phyloP scores from a whole-genome alignment of 2,329 filamentous ascomycete species.

The Pseudocercospora fuligena region DNA sequence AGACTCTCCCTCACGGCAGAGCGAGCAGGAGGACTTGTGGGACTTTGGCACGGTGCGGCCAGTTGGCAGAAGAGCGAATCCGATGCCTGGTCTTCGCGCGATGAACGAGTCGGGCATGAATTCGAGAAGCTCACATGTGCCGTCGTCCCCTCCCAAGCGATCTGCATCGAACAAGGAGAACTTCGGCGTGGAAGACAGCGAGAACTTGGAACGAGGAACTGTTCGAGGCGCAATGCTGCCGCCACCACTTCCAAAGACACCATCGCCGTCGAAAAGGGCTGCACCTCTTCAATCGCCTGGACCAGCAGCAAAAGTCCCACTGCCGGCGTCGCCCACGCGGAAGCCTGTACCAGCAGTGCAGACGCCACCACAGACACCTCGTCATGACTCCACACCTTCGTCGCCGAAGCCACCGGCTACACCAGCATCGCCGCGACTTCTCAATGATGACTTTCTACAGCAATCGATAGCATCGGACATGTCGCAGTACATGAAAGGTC shows the following conservation, averaged over 20 bases:
- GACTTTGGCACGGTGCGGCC: slow-evolving; percentile 96
- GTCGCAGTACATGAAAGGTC: slow-evolving; percentile 45
- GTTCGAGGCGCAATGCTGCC: slow-evolving; percentile 39
- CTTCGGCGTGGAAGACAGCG: slow-evolving; percentile 38
- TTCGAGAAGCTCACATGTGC: slow-evolving; percentile 58
- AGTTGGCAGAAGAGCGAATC: slow-evolving; percentile 61
- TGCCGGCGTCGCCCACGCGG: slow-evolving; percentile 54
- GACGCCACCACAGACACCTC: slow-evolving; percentile 40
- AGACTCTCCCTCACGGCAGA: slow-evolving; percentile 48
- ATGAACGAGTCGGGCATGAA: slow-evolving; percentile 86
- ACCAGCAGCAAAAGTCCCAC: slow-evolving; percentile 49
- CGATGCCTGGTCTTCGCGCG: slow-evolving; percentile 66
- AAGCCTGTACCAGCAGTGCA: slow-evolving; percentile 41
- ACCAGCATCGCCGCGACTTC: slow-evolving; percentile 38
- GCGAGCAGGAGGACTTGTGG: slow-evolving; percentile 86
- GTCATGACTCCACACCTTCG: slow-evolving; percentile 35
- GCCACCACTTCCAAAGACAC: slow-evolving; percentile 43
- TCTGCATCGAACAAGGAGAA: slow-evolving; percentile 44
- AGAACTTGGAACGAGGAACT: slow-evolving; percentile 37
- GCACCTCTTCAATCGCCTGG: slow-evolving; percentile 43
- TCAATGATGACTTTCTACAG: slow-evolving; percentile 55
- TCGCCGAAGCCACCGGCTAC: slow-evolving; percentile 40
- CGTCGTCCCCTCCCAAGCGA: slow-evolving; percentile 46
- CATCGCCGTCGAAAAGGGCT: slow-evolving; percentile 50
- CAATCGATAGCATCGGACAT: slow-evolving; percentile 52